Base-by-base conservation (phyloP, 2,329 filamentous ascomycete genomes). In the Lanzia echinophila region DNA sequence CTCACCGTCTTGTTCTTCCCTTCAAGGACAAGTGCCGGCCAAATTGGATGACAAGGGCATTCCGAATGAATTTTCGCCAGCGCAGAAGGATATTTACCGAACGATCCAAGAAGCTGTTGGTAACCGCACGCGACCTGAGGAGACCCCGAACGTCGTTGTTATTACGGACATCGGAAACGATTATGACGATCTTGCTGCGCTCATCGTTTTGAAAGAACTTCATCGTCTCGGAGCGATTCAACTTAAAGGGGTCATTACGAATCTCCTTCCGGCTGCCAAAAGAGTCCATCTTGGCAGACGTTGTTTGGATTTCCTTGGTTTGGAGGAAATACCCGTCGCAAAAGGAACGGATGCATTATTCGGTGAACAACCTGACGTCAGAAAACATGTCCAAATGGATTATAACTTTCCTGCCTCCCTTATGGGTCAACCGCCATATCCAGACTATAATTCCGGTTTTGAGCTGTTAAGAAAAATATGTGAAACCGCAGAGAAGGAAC, bases 1-100 rank as follows among this genome's bases (percentile, higher is more conserved):
- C 24, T 28, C 8, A 28, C 24, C 8, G 8, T 28, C 24, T 28
- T 28, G 24, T 28, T 28, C 24, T 28, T 28, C 24, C 24, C 8
- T n/a, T n/a, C n/a, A n/a, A n/a, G n/a, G n/a, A n/a, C n/a, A n/a
- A n/a, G n/a, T 8, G 24, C 8, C 24, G 8, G 24, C 8, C 24
- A 28, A 28, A 4, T 4, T 28, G 24, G 24, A 4, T 28, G 24
- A 28, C 24, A 28, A 28, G 24, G 24, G 8, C 24, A 28, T 28
- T 28, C 4, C 24, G 8, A 28, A 28, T 28, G 24, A 28, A 28
- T 8, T 28, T 4, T 28, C 24, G 24, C 24, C 24, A 28, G 24
- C 4, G 24, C 94, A 54, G 3, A 54, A 3, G 15, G 41, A 12
- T 4, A 15, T 50, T n/a, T 54, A 54, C 20, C 20, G 44, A 19